Percentiles rank a stretch among this genome's conserved stretches.
Conservation (phyloP, 331 rosid species). For the Pyrus hybrid region DNA sequence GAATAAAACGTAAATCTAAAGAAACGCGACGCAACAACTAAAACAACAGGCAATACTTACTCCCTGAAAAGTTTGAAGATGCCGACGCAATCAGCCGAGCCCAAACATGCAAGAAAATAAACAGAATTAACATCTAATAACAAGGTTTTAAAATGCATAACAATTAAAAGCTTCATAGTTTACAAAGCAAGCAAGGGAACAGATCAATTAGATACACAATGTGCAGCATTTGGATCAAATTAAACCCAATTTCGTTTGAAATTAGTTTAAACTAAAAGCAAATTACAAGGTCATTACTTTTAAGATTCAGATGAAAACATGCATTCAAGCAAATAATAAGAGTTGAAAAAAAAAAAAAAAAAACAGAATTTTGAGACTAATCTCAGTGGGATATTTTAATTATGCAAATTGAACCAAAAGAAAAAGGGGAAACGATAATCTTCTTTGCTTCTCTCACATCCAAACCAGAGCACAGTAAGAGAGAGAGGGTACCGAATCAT, state of each 20-base stretch:
- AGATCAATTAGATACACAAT: background rate
- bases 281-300: background rate
- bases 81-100: slow-evolving; percentile 22
- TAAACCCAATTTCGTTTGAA: background rate
- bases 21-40: background rate
- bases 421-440: background rate
- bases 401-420: background rate
- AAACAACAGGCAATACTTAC: slow-evolving; percentile 37
- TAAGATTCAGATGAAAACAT: background rate
- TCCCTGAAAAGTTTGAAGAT: slow-evolving; percentile 42
- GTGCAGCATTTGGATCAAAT: background rate
- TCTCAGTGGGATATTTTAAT: background rate
- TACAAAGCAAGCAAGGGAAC: background rate
- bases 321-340: too few relatives aligned
- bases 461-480: background rate
- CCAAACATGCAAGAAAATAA: slow-evolving; percentile 16
- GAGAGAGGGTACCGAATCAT: slow-evolving; percentile 47
- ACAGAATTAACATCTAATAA: background rate
- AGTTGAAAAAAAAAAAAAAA: too few relatives aligned
- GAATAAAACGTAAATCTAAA: background rate
- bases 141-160: background rate
- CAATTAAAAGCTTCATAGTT: background rate
- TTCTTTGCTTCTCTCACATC: background rate
- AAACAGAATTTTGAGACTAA: too few relatives aligned
- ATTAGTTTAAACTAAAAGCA: background rate